Evolutionary conservation across 148 eudicot genomes (phyloP), one percentile per base, ranked within the genome.

Genomic region (Beta vulgaris): DNA sequence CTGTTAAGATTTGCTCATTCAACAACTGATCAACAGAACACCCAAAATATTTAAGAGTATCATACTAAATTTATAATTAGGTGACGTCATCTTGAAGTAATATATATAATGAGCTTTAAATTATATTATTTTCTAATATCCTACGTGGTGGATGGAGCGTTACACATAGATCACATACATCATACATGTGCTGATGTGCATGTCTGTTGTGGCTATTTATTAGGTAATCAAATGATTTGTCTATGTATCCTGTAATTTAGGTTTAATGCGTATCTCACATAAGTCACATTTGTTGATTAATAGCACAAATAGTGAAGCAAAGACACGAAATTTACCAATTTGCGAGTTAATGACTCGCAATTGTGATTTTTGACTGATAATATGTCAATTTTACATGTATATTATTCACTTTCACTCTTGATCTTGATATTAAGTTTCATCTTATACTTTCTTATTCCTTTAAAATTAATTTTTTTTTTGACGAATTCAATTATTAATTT

Each of bases 21-120:
- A 19, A n/a, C n/a, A n/a, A n/a, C n/a, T n/a, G n/a, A n/a, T n/a
- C n/a, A n/a, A 51, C 57, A 21, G 23, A 51, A 51, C 57, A 51
- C 57, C 55, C 8, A 59, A 59, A 59, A 59, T 36, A 59, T 59
- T 59, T 59, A 59, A 59, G 64, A 59, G 64, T 29, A 31, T 59
- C 35, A 0, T 59, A 59, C 64, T 59, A 59, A n/a, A n/a, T n/a
- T n/a, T n/a, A n/a, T n/a, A n/a, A 59, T 59, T 59, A 28, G 64
- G 19, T 59, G 64, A 59, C 35, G 64, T 59, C 35, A 6, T 59
- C 26, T 3, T 21, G 3, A 51, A 10, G n/a, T 16, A 51, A 51
- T 51, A 21, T 0, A 18, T 16, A 1, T 10, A 51, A 51, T 29
- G 57, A 51, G 9, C 5, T 51, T 4, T 51, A 51, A 51, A 19